Evolutionary conservation across 2,329 filamentous ascomycete genomes (phyloP).

Genomic region (Penicillium sp.): DNA sequence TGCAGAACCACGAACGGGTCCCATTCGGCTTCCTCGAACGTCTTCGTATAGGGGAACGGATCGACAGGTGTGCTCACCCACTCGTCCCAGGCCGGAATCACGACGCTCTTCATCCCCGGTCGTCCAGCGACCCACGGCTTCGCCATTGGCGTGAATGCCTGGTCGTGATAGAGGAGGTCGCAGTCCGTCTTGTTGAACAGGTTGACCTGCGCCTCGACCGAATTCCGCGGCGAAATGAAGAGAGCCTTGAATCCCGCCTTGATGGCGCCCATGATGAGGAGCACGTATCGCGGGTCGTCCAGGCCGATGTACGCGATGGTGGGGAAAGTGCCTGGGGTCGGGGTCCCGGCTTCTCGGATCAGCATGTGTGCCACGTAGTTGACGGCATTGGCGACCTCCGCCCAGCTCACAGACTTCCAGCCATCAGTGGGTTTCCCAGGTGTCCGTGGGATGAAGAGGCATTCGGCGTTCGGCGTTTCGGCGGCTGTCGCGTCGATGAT

Average conservation of each 20-base stretch:
- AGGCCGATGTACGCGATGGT: constrained; percentile 17
- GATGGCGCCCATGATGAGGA: constrained; percentile 13
- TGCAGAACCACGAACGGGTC: constrained; percentile 43
- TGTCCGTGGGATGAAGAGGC: not conserved
- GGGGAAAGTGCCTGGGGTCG: not conserved
- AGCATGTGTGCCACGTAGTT: constrained; percentile 17
- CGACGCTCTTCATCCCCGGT: constrained; percentile 1
- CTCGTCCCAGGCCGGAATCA: not conserved
- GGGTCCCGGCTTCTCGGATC: not conserved
- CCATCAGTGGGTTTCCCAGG: constrained; percentile 2
- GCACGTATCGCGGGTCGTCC: constrained; percentile 17
- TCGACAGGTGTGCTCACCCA: constrained; percentile 4
- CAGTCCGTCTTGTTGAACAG: constrained; percentile 13
- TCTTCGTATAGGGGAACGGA: constrained; percentile 27
- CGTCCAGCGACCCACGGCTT: constrained; percentile 12
- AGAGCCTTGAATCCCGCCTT: constrained; percentile 15
- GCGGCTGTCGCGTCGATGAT: not conserved
- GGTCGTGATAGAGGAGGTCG: constrained; percentile 9
- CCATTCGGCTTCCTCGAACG: constrained; percentile 40
- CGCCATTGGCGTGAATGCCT: not conserved
- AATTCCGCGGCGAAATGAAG: constrained; percentile 14
- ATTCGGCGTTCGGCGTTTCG: not conserved
- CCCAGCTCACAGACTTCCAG: constrained; percentile 15
- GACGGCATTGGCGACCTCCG: constrained; percentile 13
- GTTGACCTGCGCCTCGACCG: constrained; percentile 16